Conservation (phyloP, 164 flowering plant species). For the Nymphaea thermarum region DNA sequence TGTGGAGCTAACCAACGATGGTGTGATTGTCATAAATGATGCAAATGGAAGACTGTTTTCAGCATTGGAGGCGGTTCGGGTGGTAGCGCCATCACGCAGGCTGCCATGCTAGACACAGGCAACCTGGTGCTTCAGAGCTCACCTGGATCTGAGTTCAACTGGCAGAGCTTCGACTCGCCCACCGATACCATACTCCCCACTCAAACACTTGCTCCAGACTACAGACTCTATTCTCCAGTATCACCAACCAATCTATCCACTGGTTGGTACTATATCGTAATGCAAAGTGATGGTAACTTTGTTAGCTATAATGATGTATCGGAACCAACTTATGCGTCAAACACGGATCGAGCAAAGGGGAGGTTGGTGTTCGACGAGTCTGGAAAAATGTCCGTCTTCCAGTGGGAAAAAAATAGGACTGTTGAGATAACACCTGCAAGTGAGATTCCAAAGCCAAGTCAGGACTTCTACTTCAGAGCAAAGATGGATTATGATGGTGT, state of each 20-base stretch:
- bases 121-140: slow-evolving; percentile 16
- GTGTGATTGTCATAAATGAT: slow-evolving; percentile 9
- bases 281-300: slow-evolving; percentile 18
- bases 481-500: slow-evolving; percentile 11
- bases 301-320: slow-evolving; percentile 8
- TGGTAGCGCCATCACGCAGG: slow-evolving; percentile 2
- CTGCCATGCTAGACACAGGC: slow-evolving; percentile 17
- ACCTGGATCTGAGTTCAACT: neutral
- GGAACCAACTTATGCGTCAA: slow-evolving; percentile 8
- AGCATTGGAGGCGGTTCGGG: neutral
- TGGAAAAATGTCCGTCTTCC: slow-evolving; percentile 9
- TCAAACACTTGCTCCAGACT: slow-evolving; percentile 2
- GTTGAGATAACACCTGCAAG: neutral
- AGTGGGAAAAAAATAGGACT: neutral
- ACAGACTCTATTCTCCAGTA: slow-evolving; percentile 8
- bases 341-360: neutral
- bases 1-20: slow-evolving; percentile 7
- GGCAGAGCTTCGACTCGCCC: slow-evolving; percentile 22
- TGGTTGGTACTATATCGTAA: too few relatives aligned
- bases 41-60: neutral
- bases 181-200: slow-evolving; percentile 19
- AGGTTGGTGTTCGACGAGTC: too few relatives aligned
- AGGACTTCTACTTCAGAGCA: slow-evolving; percentile 21
- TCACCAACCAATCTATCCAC: too few relatives aligned
- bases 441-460: slow-evolving; percentile 5